Evolutionary conservation across 2,329 filamentous ascomycete genomes (phyloP), one percentile per base, ranked within the genome.

Genomic region (Botrytis squamosa): DNA sequence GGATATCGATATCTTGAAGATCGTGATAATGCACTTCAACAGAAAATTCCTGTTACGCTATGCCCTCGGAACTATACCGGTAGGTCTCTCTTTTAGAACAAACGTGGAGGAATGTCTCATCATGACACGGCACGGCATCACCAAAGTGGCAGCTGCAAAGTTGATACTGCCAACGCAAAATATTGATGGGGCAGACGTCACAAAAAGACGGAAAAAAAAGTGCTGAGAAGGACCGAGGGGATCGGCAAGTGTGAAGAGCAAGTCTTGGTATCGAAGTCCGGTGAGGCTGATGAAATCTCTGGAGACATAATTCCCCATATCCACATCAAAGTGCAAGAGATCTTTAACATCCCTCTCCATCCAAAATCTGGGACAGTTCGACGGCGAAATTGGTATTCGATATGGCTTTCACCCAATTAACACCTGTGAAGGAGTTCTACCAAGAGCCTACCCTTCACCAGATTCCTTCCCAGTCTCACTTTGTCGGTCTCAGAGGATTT

Each of bases 401-500:
- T 22, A 67, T 67, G 65, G 46, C 65, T 67, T 67, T 49, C 52
- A 55, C 65, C 46, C 46, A n/a, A 67, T 29, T 67, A 4, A 25
- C 46, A 55, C 46, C 65, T 38, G 46, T 67, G 65, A 67, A 52
- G 46, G 65, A 12, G 18, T 67, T 67, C 65, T 67, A 55, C 16
- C 65, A 67, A 67, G 65, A 67, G 25, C 65, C 65, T 67, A 67
- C 65, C n/a, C 25, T 36, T 29, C 65, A 55, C n/a, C 65, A 67
- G 16, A 72, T 57, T 46, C 46, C 65, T 62, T 72, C 75, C 14
- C 65, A 67, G 29, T 67, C 65, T 20, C 46, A 72, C 71, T 81
- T 86, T 29, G 77, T 83, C 46, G 85, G 84, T n/a, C 77, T 86
- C 40, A 82, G 84, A 49, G 84, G 84, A 46, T 75, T 85, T n/a